Base-by-base conservation (phyloP, 2,329 filamentous ascomycete genomes). In the Chaetothyriales sp. region DNA sequence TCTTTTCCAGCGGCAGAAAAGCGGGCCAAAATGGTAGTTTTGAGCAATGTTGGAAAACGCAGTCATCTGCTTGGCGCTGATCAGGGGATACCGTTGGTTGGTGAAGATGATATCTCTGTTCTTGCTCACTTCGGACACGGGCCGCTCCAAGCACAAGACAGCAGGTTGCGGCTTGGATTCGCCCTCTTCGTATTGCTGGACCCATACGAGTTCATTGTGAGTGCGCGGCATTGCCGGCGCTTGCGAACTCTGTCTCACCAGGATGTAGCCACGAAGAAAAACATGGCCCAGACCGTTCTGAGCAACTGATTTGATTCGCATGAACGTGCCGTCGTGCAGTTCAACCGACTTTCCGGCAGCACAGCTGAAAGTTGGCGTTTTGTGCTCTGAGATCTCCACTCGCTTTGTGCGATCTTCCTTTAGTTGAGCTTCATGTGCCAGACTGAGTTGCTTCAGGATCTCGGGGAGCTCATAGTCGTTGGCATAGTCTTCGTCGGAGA, bases 71-170 rank as follows among this genome's bases (percentile, higher is more conserved):
- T 37, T 58, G 46, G 10, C 61, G 25, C 53, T 51, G 44, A 58
- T 47, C 2, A 51, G 51, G 0, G 75, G 74, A 44, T 72, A 80
- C 0, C 64, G 58, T 0, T 70, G 63, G 53, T 86, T 87, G 0
- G 82, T 86, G 1, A 74, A 64, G 0, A 70, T 61, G 0, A 85
- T 64, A 0, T 61, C 62, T 0, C 77, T 66, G 5, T 70, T 64
- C 1, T 64, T 55, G 0, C 64, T 44, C 0, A 82, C 61, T 1
- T 78, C 73, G 0, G 69, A 49, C 0, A 61, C 49, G 0, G 56
- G 33, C 2, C 66, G 55, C 0, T 56, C 25, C 9, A 53, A 37
- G 75, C 69, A 5, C 70, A 64, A 28, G 2, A 46, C 44, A 20
- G 8, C 43, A 18, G 18, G 46, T 20, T 47, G 18, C n/a, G 2